Percentiles rank a stretch among this genome's conserved stretches.
Evolutionary conservation across 1,284 basidiomycete species (phyloP).

Genomic region (Coniferiporia sulphurascens): DNA sequence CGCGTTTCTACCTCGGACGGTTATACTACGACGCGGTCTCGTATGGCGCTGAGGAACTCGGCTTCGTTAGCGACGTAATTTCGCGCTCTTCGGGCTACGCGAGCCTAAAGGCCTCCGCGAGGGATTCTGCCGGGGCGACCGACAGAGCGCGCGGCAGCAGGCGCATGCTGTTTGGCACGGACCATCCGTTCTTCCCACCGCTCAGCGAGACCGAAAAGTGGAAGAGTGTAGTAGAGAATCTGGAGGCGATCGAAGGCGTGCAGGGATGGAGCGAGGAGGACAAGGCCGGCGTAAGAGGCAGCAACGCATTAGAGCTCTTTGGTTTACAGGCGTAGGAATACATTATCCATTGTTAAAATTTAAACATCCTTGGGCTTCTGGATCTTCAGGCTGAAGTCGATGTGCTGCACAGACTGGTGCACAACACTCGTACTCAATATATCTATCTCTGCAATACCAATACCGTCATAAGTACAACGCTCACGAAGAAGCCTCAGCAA

Average conservation of each 20-base stretch:
- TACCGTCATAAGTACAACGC: not conserved
- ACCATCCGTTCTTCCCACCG: slow-evolving; percentile 89
- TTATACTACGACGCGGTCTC: slow-evolving; percentile 80
- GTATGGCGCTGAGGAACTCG: slow-evolving; percentile 80
- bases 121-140: slow-evolving; percentile 29
- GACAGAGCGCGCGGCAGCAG: slow-evolving; percentile 41
- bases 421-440: slow-evolving; percentile 91
- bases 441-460: slow-evolving; percentile 75
- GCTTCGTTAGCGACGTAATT: slow-evolving; percentile 67
- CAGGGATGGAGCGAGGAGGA: slow-evolving; percentile 58
- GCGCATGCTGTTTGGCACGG: slow-evolving; percentile 79
- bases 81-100: slow-evolving; percentile 54
- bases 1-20: slow-evolving; percentile 76
- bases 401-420: slow-evolving; percentile 87
- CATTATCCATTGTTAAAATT: not conserved
- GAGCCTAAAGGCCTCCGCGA: slow-evolving; percentile 30
- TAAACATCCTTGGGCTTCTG: slow-evolving; percentile 46
- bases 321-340: slow-evolving; percentile 22
- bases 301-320: slow-evolving; percentile 70
- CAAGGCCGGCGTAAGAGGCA: slow-evolving; percentile 60
- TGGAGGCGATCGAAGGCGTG: slow-evolving; percentile 69
- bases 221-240: slow-evolving; percentile 78
- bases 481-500: not conserved
- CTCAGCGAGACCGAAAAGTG: slow-evolving; percentile 64
- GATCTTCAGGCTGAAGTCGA: slow-evolving; percentile 93